A percentile compares a stretch with the other conserved stretches of the same genome.
These are phyloP conservation scores for Eudorina sp. DNA, from an alignment of 139 green algal species.

Conservation along the genomic window DNA sequence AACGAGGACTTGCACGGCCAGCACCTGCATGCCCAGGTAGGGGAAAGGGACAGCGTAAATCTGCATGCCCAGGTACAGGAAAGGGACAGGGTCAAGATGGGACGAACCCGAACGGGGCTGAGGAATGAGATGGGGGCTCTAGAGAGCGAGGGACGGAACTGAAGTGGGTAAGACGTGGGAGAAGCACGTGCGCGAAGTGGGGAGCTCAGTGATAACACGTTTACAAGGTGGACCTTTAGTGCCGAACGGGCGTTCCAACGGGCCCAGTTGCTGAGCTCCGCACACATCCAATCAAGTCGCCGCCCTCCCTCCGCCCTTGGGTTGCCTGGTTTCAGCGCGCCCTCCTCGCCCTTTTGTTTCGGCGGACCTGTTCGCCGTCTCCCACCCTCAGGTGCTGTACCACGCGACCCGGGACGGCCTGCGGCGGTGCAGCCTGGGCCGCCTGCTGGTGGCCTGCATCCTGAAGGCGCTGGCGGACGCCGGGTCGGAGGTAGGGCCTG, in stretches of 20 bases:
- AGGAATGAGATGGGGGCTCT: too few relatives aligned
- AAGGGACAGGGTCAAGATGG: too few relatives aligned
- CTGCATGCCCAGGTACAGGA: too few relatives aligned
- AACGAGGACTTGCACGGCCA: neutral
- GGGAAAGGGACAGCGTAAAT: too few relatives aligned
- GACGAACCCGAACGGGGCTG: too few relatives aligned
- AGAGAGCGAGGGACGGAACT: too few relatives aligned
- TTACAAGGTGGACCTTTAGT: neutral
- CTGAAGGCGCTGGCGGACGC: neutral
- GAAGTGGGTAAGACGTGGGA: too few relatives aligned
- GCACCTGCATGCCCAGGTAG: neutral
- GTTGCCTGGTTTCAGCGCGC: neutral
- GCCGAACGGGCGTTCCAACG: too few relatives aligned
- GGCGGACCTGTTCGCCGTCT: neutral
- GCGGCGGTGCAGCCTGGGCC: neutral
- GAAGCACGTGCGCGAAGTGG: too few relatives aligned
- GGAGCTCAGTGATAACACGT: neutral
- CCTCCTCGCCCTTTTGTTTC: neutral
- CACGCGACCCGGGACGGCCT: neutral
- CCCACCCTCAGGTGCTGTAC: neutral
- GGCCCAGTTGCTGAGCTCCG: too few relatives aligned
- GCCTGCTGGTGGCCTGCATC: slow-evolving; percentile 1
- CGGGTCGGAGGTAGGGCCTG: neutral
- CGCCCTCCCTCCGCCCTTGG: too few relatives aligned
- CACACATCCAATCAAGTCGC: too few relatives aligned